phyloP scores from a whole-genome alignment of 768 basidiomycete genomes.

The Boletus sensibilis region DNA sequence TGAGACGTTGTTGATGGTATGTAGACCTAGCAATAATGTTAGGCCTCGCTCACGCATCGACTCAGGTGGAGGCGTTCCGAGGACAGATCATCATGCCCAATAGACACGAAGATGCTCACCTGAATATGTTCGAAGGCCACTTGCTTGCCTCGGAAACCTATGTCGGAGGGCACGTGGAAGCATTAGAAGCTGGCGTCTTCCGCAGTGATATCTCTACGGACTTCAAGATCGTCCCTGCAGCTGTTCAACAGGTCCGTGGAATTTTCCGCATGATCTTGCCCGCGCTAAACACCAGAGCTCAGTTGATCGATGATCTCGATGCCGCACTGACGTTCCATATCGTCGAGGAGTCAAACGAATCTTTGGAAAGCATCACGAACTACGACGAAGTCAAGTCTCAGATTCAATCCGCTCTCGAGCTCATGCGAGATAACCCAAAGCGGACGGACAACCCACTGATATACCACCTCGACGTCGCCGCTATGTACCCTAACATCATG shows the following conservation, averaged over 20 bases:
- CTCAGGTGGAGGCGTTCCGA: slow-evolving; percentile 91
- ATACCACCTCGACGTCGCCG: slow-evolving; percentile 97
- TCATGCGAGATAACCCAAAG: slow-evolving; percentile 88
- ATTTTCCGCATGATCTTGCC: neutral
- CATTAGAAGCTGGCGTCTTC: slow-evolving; percentile 97
- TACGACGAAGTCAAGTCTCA: slow-evolving; percentile 88
- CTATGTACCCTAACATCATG: slow-evolving; percentile 99
- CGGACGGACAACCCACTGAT: slow-evolving; percentile 92
- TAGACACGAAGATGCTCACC: slow-evolving; percentile 88
- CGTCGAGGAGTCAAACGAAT: slow-evolving; percentile 75
- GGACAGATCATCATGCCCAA: slow-evolving; percentile 97
- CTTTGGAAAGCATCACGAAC: slow-evolving; percentile 84
- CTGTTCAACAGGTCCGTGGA: slow-evolving; percentile 71
- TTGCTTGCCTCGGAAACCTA: slow-evolving; percentile 97
- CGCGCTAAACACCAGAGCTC: neutral
- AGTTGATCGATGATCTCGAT: slow-evolving; percentile 95
- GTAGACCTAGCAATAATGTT: slow-evolving; percentile 20
- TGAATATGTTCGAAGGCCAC: slow-evolving; percentile 94
- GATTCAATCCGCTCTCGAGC: slow-evolving; percentile 75
- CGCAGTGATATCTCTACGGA: slow-evolving; percentile 92
- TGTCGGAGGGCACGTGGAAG: slow-evolving; percentile 98
- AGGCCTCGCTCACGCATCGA: slow-evolving; percentile 4
- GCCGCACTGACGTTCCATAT: slow-evolving; percentile 89
- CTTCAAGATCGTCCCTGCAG: slow-evolving; percentile 90
- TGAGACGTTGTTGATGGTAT: slow-evolving; percentile 95